A percentile compares a stretch with the other conserved stretches of the same genome.
Conservation (phyloP, 768 basidiomycete genomes). For the Vararia minispora region DNA sequence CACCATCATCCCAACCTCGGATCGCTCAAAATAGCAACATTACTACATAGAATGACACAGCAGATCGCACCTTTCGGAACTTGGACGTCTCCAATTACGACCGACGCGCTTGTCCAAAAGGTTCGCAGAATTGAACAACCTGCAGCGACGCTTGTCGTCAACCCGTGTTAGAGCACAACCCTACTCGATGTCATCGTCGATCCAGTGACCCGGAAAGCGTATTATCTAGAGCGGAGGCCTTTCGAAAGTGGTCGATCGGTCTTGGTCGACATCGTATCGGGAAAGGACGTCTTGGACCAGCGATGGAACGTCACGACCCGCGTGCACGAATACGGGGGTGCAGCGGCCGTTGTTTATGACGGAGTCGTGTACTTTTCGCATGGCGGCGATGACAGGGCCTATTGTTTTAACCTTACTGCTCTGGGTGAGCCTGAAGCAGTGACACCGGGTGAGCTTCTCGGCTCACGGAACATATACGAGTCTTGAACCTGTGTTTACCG, state of each 20-base stretch:
- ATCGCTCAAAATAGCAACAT: no score
- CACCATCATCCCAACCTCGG: no score
- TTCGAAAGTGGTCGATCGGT: slow-evolving; percentile 43
- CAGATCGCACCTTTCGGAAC: slow-evolving; percentile 9
- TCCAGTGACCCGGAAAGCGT: slow-evolving; percentile 30
- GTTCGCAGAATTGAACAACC: neutral
- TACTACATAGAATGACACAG: no score
- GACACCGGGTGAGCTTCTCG: slow-evolving; percentile 41
- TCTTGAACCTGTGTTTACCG: no score
- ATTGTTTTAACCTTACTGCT: slow-evolving; percentile 24
- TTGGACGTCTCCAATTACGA: slow-evolving; percentile 11
- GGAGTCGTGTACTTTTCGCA: slow-evolving; percentile 51
- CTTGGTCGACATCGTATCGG: slow-evolving; percentile 38
- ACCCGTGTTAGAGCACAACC: slow-evolving; percentile 16
- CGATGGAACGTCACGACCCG: slow-evolving; percentile 45
- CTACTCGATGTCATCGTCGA: slow-evolving; percentile 43
- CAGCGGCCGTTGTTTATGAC: slow-evolving; percentile 39
- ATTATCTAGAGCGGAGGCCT: slow-evolving; percentile 51
- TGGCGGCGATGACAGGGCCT: slow-evolving; percentile 40
- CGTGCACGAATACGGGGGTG: slow-evolving; percentile 70
- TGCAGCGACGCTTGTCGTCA: neutral
- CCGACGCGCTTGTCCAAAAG: slow-evolving; percentile 6
- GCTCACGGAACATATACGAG: no score
- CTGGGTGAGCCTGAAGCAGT: slow-evolving; percentile 31
- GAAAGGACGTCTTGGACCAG: slow-evolving; percentile 40